These are phyloP conservation scores for Fonsecaea multimorphosa DNA, from an alignment of 2,329 filamentous ascomycete species.

Conservation along the genomic window DNA sequence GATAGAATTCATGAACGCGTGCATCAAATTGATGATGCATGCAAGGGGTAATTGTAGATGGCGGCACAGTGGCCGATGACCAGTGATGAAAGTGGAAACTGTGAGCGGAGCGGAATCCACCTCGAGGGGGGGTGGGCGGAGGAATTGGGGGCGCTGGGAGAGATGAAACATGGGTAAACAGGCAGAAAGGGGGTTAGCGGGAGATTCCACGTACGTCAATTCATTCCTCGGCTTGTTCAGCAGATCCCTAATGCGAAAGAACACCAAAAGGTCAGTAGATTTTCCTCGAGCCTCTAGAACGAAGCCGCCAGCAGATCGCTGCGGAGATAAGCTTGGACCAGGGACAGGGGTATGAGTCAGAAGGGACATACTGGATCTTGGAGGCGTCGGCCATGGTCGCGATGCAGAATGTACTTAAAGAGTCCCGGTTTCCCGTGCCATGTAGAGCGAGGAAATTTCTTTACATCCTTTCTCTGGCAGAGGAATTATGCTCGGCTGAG, in stretches of 20 bases:
- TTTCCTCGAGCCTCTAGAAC: conserved; percentile 12
- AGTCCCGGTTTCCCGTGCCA: conserved; percentile 30
- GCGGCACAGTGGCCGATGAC: conserved; percentile 12
- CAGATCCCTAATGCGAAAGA: conserved; percentile 70
- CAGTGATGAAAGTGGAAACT: conserved; percentile 23
- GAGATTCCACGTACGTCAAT: conserved; percentile 73
- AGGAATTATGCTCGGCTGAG: conserved; percentile 26
- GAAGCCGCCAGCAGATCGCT: conserved; percentile 14
- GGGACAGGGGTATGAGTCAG: conserved; percentile 36
- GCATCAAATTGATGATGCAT: conserved; percentile 12
- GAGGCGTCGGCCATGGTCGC: conserved; percentile 65
- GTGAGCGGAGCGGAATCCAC: conserved; percentile 39
- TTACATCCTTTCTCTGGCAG: conserved; percentile 4
- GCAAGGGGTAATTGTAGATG: not conserved
- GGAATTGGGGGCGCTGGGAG: conserved; percentile 32
- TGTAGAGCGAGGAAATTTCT: conserved; percentile 23
- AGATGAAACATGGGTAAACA: conserved; percentile 30
- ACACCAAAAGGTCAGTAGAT: conserved; percentile 28
- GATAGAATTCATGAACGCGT: not conserved
- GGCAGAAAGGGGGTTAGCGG: conserved; percentile 21
- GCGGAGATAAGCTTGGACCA: conserved; percentile 27
- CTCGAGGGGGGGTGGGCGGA: conserved; percentile 24
- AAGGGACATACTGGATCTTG: conserved; percentile 70
- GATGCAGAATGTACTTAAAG: conserved; percentile 36
- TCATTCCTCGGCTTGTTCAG: conserved; percentile 86